A percentile compares a stretch with the other conserved stretches of the same genome.
phyloP scores from a whole-genome alignment of 1,284 basidiomycete genomes.

The Singerocomus inundabilis region DNA sequence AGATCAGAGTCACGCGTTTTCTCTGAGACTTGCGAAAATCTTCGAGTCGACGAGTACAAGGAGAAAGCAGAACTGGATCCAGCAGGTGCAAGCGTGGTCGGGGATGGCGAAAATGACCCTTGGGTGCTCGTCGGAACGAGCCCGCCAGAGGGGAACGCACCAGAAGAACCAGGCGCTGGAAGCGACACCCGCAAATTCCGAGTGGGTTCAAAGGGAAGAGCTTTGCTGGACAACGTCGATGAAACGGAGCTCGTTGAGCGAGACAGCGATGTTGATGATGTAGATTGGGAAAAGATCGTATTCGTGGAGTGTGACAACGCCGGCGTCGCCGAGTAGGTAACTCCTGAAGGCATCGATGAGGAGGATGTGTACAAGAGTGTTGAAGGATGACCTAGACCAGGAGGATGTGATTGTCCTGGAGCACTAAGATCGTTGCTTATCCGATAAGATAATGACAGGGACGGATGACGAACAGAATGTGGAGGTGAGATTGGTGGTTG shows the following conservation, averaged over 20 bases:
- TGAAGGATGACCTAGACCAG: conserved; percentile 14
- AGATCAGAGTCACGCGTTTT: conserved; percentile 11
- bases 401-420: conserved; percentile 13
- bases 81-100: conserved; percentile 6
- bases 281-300: conserved; percentile 21
- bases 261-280: conserved; percentile 19
- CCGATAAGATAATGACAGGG: conserved; percentile 29
- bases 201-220: conserved; percentile 50
- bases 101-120: conserved; percentile 18
- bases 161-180: conserved; percentile 19
- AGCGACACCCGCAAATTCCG: conserved; percentile 29
- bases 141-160: conserved; percentile 12
- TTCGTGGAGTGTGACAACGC: conserved; percentile 20
- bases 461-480: conserved; percentile 27
- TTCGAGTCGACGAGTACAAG: conserved; percentile 19
- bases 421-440: conserved; percentile 13
- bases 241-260: conserved; percentile 31
- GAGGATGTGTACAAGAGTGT: conserved; percentile 16
- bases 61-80: conserved; percentile 15
- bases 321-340: conserved; percentile 14
- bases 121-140: conserved; percentile 14
- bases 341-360: conserved; percentile 18
- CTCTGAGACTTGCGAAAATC: conserved; percentile 4
- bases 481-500: conserved; percentile 27
- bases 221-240: conserved; percentile 51